Percentiles rank a stretch among this genome's conserved stretches.
These are phyloP conservation scores for Fraxinus quadrangulata DNA, from an alignment of 257 asterid species.

Conservation along the genomic window DNA sequence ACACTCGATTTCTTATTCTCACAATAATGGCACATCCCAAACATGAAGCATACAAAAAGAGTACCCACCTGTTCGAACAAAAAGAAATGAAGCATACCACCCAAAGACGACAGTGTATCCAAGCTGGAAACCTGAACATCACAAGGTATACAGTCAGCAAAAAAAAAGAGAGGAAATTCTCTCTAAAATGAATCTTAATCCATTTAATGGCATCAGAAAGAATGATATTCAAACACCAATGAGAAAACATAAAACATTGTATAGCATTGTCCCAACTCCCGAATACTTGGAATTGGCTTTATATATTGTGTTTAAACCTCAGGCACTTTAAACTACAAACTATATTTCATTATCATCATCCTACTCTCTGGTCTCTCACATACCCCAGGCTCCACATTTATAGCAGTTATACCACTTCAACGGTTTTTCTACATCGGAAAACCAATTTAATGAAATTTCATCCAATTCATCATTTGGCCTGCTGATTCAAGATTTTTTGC, in stretches of 20 bases:
- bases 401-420: neutral
- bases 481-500: neutral
- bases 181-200: constrained; percentile 10
- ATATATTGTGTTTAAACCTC: neutral
- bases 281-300: neutral
- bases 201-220: neutral
- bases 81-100: constrained; percentile 85
- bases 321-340: neutral
- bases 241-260: neutral
- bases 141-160: constrained; percentile 18
- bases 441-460: neutral
- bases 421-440: neutral
- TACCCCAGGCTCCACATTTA: neutral
- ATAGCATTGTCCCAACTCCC: neutral
- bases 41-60: constrained; percentile 7
- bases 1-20: neutral
- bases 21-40: neutral
- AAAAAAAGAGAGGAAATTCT: neutral
- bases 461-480: neutral
- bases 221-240: constrained; percentile 1
- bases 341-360: neutral
- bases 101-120: constrained; percentile 94
- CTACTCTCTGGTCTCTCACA: neutral
- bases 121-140: constrained; percentile 80
- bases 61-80: constrained; percentile 80